Evolutionary conservation across 108 stramenopile species (phyloP), one percentile per base, ranked within the genome.

Genomic region (Fistulifera solaris): DNA sequence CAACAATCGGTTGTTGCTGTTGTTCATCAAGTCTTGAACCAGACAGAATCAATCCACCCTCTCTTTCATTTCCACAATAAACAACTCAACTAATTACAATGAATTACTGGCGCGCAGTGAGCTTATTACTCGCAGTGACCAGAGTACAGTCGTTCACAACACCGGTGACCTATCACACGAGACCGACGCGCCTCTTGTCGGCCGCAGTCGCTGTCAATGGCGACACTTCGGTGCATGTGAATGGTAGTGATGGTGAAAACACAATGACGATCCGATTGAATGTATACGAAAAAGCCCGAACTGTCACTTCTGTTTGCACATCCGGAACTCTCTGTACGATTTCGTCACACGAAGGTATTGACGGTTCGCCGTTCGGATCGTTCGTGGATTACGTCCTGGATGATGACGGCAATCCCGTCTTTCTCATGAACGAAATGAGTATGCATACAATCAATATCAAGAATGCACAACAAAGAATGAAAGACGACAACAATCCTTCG

Each of bases 361-460:
- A 79, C 46, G 93, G 93, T 19, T 76, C 89, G 14, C 96, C 97
- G 25, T 97, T 97, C 55, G 95, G 95, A 22, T 88, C 88, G 42
- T 93, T 88, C 63, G 95, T 95, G 31, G 97, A 98, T 69, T 98
- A 96, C 65, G 93, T 98, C 7, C 67, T 98, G 18, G 97, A 96
- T 66, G 93, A 87, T 46, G 26, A 72, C 26, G 97, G 93, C 40
- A 77, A 83, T 68, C 97, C 95, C 15, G 89, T 96, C 26, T 70
- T 96, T n/a, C 75, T 98, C 45, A 92, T 98, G 72, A 87, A 93
- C 51, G 91, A 94, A 51, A 85, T 88, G 74, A 79, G 81, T 26
- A 89, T 95, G 89, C 96, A 98, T 76, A 94, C 95, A 7, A 72
- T 89, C 43, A 96, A 96, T 64, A 88, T 98, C 50, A 65, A 74